These are phyloP conservation scores for Botrytis elliptica DNA, from an alignment of 2,329 filamentous ascomycete genomes.

Conservation along the genomic window DNA sequence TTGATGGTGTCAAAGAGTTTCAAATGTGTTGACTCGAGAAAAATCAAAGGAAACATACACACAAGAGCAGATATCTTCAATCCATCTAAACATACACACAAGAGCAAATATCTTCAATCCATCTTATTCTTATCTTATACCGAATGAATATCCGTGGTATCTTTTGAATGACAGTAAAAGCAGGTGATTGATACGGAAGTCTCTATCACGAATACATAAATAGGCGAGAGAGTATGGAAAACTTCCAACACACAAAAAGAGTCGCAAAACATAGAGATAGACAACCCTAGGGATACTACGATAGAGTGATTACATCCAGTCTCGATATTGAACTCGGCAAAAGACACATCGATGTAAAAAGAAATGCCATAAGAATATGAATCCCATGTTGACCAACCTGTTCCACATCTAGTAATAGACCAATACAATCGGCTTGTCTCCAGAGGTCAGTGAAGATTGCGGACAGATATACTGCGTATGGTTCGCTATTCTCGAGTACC, in stretches of 20 bases:
- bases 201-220: neutral
- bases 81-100: neutral
- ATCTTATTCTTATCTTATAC: neutral
- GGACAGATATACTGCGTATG: neutral
- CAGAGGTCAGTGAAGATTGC: neutral
- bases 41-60: neutral
- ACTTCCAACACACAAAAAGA: neutral
- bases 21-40: neutral
- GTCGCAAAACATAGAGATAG: neutral
- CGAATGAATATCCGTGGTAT: neutral
- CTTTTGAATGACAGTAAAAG: neutral
- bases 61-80: neutral
- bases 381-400: neutral
- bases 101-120: neutral
- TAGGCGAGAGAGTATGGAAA: neutral
- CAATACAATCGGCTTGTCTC: neutral
- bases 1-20: neutral
- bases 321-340: neutral
- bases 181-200: neutral
- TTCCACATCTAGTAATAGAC: neutral
- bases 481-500: too few species aligned
- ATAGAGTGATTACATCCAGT: neutral
- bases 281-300: neutral
- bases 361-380: neutral
- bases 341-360: neutral